phyloP scores from a whole-genome alignment of 78 protist species.

The Tieghemostelium lacteum region DNA sequence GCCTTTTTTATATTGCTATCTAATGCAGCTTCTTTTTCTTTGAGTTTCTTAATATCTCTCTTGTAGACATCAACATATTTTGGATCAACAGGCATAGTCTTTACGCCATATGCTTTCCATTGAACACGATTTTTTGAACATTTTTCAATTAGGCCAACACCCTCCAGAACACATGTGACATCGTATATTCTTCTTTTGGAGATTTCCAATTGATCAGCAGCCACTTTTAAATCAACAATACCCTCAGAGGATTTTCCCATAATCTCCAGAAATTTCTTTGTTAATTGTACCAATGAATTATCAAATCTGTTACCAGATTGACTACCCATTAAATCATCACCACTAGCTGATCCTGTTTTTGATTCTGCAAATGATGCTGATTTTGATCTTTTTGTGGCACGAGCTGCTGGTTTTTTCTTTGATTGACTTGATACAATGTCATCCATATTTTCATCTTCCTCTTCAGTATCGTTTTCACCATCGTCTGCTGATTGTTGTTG shows the following conservation, averaged over 20 bases:
- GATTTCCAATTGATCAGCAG: conserved; percentile 78
- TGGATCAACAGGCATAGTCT: conserved; percentile 27
- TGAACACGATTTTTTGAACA: conserved; percentile 93
- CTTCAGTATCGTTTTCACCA: neutral
- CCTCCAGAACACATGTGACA: conserved; percentile 97
- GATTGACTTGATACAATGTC: neutral
- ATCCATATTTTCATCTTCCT: too few relatives aligned
- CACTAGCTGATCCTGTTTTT: neutral
- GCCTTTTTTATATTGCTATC: conserved; percentile 18
- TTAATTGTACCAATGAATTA: conserved; percentile 61
- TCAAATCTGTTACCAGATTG: conserved; percentile 45
- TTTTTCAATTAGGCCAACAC: conserved; percentile 95
- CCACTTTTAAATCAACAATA: conserved; percentile 86
- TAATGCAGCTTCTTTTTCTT: conserved; percentile 31
- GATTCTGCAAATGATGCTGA: neutral
- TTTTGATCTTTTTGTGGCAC: neutral
- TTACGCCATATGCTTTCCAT: conserved; percentile 82
- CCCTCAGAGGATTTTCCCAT: conserved; percentile 74
- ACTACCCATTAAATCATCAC: neutral
- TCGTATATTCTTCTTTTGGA: conserved; percentile 97
- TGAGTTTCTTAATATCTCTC: conserved; percentile 33
- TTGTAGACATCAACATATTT: conserved; percentile 39
- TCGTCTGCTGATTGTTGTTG: neutral
- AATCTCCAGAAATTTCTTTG: conserved; percentile 67
- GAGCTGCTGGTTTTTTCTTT: neutral